phyloP scores from a whole-genome alignment of 371 early-diverging fungal genomes.

The Rhizopus delemar region DNA sequence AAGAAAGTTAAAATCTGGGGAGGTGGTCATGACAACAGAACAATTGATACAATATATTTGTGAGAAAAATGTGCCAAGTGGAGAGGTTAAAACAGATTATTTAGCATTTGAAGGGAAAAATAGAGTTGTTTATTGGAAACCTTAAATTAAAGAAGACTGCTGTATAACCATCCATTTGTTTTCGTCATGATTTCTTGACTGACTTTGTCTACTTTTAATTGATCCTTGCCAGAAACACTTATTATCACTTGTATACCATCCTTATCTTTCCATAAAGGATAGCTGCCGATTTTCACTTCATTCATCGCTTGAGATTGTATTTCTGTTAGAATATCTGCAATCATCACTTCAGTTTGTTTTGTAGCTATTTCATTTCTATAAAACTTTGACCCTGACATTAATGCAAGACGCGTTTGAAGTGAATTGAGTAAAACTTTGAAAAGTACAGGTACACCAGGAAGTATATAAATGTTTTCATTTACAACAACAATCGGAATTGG shows the following conservation, averaged over 20 bases:
- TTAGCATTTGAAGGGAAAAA: constrained; percentile 64
- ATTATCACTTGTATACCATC: constrained; percentile 32
- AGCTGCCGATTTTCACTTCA: constrained; percentile 62
- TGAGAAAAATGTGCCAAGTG: constrained; percentile 24
- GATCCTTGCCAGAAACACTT: constrained; percentile 44
- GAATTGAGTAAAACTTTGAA: constrained; percentile 51
- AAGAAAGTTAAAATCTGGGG: constrained; percentile 38
- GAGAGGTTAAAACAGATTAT: constrained; percentile 46
- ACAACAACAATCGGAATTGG: constrained; percentile 67
- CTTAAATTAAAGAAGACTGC: constrained; percentile 17
- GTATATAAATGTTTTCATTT: constrained; percentile 56
- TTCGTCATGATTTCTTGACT: constrained; percentile 17
- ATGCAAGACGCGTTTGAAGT: constrained; percentile 14
- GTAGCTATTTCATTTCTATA: constrained; percentile 56
- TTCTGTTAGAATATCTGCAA: constrained; percentile 50
- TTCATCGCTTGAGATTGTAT: constrained; percentile 35
- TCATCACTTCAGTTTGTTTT: constrained; percentile 39
- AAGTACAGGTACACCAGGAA: constrained; percentile 67
- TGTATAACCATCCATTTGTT: constrained; percentile 31
- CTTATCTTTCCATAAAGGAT: constrained; percentile 50
- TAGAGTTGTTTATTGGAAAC: constrained; percentile 54
- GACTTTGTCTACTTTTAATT: constrained; percentile 24
- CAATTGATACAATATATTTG: constrained; percentile 55
- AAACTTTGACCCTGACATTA: constrained; percentile 26
- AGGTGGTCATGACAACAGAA: constrained; percentile 49